These are phyloP conservation scores for Syzygium jambos DNA, from an alignment of 345 rosid genomes.

Conservation along the genomic window DNA sequence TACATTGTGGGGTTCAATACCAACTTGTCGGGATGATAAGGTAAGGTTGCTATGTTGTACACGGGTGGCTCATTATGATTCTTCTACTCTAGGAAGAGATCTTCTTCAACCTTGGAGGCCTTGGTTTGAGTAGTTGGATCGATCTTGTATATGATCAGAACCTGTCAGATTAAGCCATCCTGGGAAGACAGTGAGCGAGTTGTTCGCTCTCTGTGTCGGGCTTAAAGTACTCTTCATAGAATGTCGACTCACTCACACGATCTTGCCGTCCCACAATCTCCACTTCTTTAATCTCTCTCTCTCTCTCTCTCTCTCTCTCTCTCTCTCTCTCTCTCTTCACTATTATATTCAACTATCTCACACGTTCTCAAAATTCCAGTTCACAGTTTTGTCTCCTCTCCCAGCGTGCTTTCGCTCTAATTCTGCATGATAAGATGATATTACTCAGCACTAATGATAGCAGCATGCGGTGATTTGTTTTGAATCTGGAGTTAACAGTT, in stretches of 20 bases:
- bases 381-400: not conserved
- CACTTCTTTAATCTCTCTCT: constrained; percentile 3
- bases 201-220: constrained; percentile 29
- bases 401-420: constrained; percentile 4
- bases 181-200: constrained; percentile 31
- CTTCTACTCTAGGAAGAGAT: not conserved
- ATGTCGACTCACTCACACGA: constrained; percentile 38
- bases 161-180: not conserved
- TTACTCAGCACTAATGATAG: not conserved
- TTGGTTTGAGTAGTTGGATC: not conserved
- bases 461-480: not conserved
- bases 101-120: not conserved
- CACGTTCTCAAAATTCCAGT: constrained; percentile 35
- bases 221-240: not conserved
- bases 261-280: constrained; percentile 24
- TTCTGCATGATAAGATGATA: not conserved
- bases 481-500: not conserved
- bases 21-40: not conserved
- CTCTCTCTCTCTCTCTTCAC: not conserved
- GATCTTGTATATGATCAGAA: not conserved
- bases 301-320: not conserved
- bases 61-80: not conserved
- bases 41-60: not conserved
- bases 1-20: not conserved
- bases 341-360: constrained; percentile 14